Base-by-base conservation (phyloP, 1,284 basidiomycete genomes). In the Dichomitus squalens region DNA sequence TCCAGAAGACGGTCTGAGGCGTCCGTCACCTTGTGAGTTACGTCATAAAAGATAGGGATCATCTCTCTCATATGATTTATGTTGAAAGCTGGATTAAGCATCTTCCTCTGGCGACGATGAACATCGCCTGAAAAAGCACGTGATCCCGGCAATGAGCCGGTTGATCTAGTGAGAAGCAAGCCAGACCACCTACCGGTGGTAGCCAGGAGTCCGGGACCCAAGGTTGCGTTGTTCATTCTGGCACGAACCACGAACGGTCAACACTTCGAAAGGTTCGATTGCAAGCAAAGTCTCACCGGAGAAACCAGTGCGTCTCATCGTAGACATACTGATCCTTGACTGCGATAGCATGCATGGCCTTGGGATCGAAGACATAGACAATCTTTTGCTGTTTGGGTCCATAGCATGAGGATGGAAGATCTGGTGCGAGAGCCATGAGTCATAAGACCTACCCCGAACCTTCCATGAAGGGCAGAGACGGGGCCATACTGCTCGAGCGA, bases 321-420 rank as follows among this genome's bases (percentile, higher is more conserved):
- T 60, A 66, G 8, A 61, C 49, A 44, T 66, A 53, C 29, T 64
- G 62, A 16, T 66, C 64, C 46, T 66, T 66, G 25, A 66, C 60
- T 7, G 57, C 60, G 12, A 66, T 61, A 25, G 55, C 61, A 9
- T 62, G 60, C 54, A 66, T 57, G 2, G 64, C 62, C 11, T 44
- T 47, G 2, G 64, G 57, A 36, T 66, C 64, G 35, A 61, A 64
- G 5, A 60, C 54, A 25, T 63, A 62, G 21, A 65, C 34, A 16
- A 60, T 57, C 41, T 57, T 65, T 18, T 44, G 49, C 64, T 65
- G 14, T 1, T 20, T 49, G 27, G 4, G 2, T 18, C 7, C 34
- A 38, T 21, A 18, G 14, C 7, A n/a, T 20, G 9, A 34, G 14
- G 5, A 16, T 36, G 31, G 18, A 4, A 21, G 20, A 4, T 3